phyloP scores from a whole-genome alignment of 148 eudicot genomes.

The Camellia lanceoleosa region DNA sequence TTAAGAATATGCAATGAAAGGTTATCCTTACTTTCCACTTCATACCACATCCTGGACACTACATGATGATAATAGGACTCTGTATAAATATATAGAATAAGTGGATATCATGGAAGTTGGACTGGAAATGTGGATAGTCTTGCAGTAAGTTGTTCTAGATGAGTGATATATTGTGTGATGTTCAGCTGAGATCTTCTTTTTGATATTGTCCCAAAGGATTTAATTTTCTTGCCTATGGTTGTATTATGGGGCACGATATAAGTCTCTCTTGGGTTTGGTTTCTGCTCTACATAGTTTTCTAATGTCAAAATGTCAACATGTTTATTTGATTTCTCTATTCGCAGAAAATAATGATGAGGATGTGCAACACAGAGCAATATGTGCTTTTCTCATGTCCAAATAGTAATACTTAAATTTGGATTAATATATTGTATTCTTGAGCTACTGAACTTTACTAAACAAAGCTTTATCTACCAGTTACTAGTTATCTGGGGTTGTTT shows the following conservation, averaged over 20 bases:
- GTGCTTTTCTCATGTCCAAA: not conserved
- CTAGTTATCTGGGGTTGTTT: too few relatives aligned
- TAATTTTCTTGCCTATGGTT: not conserved
- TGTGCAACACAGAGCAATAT: not conserved
- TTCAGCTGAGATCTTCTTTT: not conserved
- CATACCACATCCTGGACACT: not conserved
- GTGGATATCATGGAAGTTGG: not conserved
- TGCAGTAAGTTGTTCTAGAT: not conserved
- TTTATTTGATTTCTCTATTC: not conserved
- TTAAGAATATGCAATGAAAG: not conserved
- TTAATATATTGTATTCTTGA: too few relatives aligned
- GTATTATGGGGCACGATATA: not conserved
- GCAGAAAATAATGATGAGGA: not conserved
- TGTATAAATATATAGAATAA: not conserved
- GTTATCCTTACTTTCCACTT: not conserved
- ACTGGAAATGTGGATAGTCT: not conserved
- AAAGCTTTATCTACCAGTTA: too few relatives aligned
- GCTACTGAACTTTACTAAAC: too few relatives aligned
- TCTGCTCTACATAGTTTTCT: not conserved
- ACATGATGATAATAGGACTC: not conserved
- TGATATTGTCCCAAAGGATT: not conserved
- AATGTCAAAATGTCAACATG: not conserved
- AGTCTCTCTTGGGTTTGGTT: not conserved
- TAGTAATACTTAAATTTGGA: too few relatives aligned
- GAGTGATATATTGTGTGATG: not conserved